Base-by-base conservation (phyloP, 2,329 filamentous ascomycete species). In the Colletotrichum sojae region DNA sequence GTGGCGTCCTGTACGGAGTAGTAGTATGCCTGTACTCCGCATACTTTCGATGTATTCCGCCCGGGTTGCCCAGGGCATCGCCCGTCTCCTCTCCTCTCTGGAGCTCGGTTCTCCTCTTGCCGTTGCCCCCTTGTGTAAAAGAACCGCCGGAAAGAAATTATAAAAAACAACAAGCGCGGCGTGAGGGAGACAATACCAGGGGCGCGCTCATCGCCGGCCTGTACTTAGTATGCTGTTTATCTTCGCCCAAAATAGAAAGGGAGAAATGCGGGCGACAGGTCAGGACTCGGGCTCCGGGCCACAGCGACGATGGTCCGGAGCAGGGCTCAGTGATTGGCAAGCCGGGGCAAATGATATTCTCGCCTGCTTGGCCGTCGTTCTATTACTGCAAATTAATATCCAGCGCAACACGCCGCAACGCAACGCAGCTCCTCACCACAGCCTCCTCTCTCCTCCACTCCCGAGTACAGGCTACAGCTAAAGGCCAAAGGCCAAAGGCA, bases 341-440 rank as follows among this genome's bases (percentile, higher is more conserved):
- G 48, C 53, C 53, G 61, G 61, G 31, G 51, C 36, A 60, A 31
- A 45, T 69, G 22, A 62, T 69, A 52, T 60, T 69, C 51, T 66
- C 48, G 60, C 66, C 43, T 56, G 43, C 55, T 60, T 39, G 18
- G 62, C 62, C 66, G 62, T 27, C 40, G 40, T 43, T 52, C 45
- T 56, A 36, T 40, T 46, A 36, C 15, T 60, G 43, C 43, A 54
- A 66, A 57, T 67, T 52, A 63, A 52, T 59, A 43, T 31, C 39
- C 46, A 39, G 25, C 36, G 45, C 62, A 53, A 57, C 45, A 57
- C 64, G 56, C 62, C 22, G 45, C 62, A 53, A 52, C 45, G 64
- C 64, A 63, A 67, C 22, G 40, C 25, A 55, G 13, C 61, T 27
- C 46, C 36, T 13, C 48, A 40, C 31, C 31, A 36, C 49, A 52